Conservation (phyloP, 2,329 filamentous ascomycete genomes). For the Hypoxylon sp. region DNA sequence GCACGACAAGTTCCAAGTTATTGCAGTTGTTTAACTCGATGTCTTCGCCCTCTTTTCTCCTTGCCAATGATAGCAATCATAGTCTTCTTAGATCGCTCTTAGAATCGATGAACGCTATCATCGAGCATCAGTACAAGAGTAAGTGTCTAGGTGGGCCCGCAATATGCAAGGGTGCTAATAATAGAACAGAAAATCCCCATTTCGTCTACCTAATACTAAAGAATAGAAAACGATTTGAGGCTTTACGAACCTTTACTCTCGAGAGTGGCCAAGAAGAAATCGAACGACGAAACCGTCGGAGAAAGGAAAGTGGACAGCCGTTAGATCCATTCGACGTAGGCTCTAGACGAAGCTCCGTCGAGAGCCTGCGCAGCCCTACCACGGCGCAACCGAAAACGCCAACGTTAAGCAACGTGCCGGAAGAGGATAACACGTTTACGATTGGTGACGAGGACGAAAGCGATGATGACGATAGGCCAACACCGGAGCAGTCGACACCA, state of each 20-base stretch:
- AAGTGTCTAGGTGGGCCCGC: slow-evolving; percentile 50
- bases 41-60: slow-evolving; percentile 90
- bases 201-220: slow-evolving; percentile 83
- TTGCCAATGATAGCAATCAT: slow-evolving; percentile 94
- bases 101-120: slow-evolving; percentile 87
- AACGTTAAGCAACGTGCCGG: slow-evolving; percentile 75
- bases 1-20: slow-evolving; percentile 81
- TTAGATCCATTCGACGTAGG: slow-evolving; percentile 62
- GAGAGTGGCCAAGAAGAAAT: slow-evolving; percentile 94
- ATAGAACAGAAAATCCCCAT: slow-evolving; percentile 76
- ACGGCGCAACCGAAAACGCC: slow-evolving; percentile 64
- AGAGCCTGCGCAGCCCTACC: slow-evolving; percentile 74
- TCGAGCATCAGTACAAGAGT: slow-evolving; percentile 89
- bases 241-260: slow-evolving; percentile 85
- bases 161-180: slow-evolving; percentile 33
- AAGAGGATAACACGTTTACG: slow-evolving; percentile 84
- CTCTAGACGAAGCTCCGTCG: slow-evolving; percentile 71
- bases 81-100: slow-evolving; percentile 81
- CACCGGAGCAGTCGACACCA: slow-evolving; percentile 72
- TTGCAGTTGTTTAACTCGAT: slow-evolving; percentile 91
- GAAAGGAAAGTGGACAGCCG: slow-evolving; percentile 70
- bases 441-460: slow-evolving; percentile 83
- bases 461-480: slow-evolving; percentile 63
- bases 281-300: slow-evolving; percentile 78
- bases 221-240: slow-evolving; percentile 85